Conservation (phyloP, 305 asterid species). For the Nicotiana rustica region DNA sequence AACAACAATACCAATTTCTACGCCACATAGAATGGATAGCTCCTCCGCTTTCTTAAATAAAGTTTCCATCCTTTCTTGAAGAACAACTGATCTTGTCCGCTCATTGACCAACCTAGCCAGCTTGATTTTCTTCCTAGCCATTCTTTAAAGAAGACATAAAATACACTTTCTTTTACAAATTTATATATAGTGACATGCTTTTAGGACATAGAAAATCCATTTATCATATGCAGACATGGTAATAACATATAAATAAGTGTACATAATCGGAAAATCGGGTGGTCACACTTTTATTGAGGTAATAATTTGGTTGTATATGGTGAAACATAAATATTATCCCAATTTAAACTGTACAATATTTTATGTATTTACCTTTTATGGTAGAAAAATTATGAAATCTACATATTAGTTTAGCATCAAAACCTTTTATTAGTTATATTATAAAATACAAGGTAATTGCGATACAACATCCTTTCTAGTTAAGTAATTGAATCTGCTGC, state of each 20-base stretch:
- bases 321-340: neutral
- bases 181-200: neutral
- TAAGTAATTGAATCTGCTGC: too few relatives aligned
- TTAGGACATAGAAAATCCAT: neutral
- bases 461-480: neutral
- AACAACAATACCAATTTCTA: neutral
- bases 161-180: neutral
- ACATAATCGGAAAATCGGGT: neutral
- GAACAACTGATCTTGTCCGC: neutral
- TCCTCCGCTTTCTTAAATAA: neutral
- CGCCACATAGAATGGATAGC: neutral
- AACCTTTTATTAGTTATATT: neutral
- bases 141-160: neutral
- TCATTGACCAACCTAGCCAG: neutral
- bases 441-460: neutral
- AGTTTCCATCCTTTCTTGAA: neutral
- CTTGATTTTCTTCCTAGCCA: neutral
- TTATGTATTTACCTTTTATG: neutral
- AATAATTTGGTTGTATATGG: neutral
- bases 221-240: too few relatives aligned
- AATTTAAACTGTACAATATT: too few relatives aligned
- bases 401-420: neutral
- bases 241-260: neutral
- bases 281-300: neutral
- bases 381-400: neutral